phyloP scores from a whole-genome alignment of 1,284 basidiomycete species.

The Puccinia coronata region DNA sequence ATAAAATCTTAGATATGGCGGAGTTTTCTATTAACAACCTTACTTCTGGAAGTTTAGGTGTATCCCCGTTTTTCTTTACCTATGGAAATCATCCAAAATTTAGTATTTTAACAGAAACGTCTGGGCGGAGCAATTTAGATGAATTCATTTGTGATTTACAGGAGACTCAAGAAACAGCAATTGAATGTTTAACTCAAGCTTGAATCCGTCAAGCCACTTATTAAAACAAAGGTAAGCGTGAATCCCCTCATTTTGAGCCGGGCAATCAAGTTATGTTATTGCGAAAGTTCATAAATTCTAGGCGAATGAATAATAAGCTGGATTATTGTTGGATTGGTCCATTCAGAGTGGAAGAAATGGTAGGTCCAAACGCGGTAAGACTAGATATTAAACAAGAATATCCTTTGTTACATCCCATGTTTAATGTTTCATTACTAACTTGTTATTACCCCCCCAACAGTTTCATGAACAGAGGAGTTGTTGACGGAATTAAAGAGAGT shows the following conservation, averaged over 20 bases:
- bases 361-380: neutral
- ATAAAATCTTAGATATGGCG: no score
- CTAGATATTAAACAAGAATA: neutral
- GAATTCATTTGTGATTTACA: neutral
- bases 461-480: no score
- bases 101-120: neutral
- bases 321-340: conserved; percentile 6
- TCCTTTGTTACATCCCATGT: conserved; percentile 16
- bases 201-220: neutral
- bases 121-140: neutral
- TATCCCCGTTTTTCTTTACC: conserved; percentile 61
- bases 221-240: neutral
- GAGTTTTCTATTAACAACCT: no score
- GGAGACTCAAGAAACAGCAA: neutral
- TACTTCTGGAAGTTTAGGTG: no score
- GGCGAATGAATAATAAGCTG: neutral
- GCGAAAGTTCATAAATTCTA: neutral
- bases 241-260: neutral
- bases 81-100: conserved; percentile 58
- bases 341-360: conserved; percentile 13
- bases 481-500: no score
- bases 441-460: neutral
- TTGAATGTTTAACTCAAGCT: neutral
- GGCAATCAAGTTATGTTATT: conserved; percentile 19
- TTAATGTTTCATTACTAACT: conserved; percentile 23